Evolutionary conservation across 305 asterid genomes (phyloP), one percentile per base, ranked within the genome.

Genomic region (Plantago rigida): DNA sequence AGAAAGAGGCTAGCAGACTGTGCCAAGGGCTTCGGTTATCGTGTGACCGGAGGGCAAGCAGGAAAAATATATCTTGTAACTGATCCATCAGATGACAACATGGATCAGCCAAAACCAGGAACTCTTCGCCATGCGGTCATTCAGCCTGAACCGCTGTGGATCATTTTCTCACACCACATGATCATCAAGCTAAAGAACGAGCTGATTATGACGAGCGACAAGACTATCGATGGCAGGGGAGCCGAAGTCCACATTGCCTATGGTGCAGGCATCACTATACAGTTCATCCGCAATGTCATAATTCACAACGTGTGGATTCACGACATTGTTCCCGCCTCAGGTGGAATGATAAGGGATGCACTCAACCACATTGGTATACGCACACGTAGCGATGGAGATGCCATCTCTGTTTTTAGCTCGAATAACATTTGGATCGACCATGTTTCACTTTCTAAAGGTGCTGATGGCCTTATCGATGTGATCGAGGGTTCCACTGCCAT

Each of bases 191-290:
- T 88, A 2, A 65, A 70, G 11, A 77, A 86, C 48, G 95, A 88
- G 72, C 81, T 88, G 3, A 69, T 86, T 15, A 73, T 84, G 46
- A 59, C 79, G 2, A 77, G 82, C 54, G 74, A 88, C 77, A 88
- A 88, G 73, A 86, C 96, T 22, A 74, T 84, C 13, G 96, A 88
- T 57, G 95, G 96, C 4, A 62, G 96, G 5, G 96, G 95, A 26
- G 80, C 44, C 3, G 66, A 78, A 17, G 82, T 87, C 68, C 94
- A 68, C 68, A 73, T 87, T 36, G 94, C 96, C 8, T 71, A 78
- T 45, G 96, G 93, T 0, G 83, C 87, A 0, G 89, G 93, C 9
- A 9, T 84, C 14, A 84, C 93, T 0, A 51, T 84, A 56, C 93
- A 84, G 13, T 84, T 73, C 26, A 78, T 82, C 41, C 78, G 65